Percentiles rank a stretch among this genome's conserved stretches.
Conservation (phyloP, 345 rosid species). For the Melaleuca quinquenervia region DNA sequence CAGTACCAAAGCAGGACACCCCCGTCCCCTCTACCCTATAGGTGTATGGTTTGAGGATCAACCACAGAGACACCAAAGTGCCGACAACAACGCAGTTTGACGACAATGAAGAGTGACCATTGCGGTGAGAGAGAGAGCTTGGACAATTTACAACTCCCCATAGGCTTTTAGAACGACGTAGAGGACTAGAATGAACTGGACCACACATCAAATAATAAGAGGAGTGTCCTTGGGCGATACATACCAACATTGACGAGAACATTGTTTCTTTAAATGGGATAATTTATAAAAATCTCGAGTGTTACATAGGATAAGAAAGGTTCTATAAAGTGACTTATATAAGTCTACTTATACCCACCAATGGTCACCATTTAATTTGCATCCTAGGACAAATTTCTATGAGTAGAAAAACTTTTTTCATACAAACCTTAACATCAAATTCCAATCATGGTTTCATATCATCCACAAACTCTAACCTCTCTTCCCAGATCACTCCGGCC, state of each 20-base stretch:
- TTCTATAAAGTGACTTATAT: neutral
- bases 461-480: neutral
- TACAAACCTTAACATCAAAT: neutral
- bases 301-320: neutral
- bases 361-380: neutral
- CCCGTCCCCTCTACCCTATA: neutral
- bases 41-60: fast-evolving
- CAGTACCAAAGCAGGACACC: neutral
- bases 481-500: neutral
- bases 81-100: neutral
- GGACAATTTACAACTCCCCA: neutral
- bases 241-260: neutral
- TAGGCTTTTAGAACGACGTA: neutral
- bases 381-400: neutral
- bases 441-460: neutral
- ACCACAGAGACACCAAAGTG: neutral
- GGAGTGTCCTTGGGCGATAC: neutral
- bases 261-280: neutral
- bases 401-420: neutral
- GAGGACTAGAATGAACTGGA: neutral
- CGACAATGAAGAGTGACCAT: neutral
- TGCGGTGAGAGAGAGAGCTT: neutral
- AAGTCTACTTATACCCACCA: neutral
- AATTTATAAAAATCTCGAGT: neutral
- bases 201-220: neutral